These are phyloP conservation scores for Camelina hispida DNA, from an alignment of 345 rosid genomes.

Conservation along the genomic window DNA sequence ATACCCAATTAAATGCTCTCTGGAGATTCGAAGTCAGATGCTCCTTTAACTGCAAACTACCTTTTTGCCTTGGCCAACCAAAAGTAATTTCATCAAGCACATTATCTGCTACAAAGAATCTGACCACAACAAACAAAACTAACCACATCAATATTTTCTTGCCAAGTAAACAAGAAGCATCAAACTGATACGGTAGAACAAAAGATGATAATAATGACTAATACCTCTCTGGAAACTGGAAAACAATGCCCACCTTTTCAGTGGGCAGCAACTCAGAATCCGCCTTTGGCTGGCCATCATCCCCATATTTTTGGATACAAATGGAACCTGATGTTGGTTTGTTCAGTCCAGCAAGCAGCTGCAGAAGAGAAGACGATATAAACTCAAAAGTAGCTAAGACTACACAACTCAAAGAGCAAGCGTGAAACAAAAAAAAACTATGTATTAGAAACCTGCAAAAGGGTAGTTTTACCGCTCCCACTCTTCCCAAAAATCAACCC, in stretches of 20 bases:
- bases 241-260: conserved; percentile 88
- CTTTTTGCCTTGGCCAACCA: conserved; percentile 93
- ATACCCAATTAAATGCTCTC: conserved; percentile 85
- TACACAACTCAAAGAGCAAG: conserved; percentile 7
- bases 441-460: conserved; percentile 69
- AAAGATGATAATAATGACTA: neutral
- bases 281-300: conserved; percentile 57
- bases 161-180: neutral
- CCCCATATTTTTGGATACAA: conserved; percentile 64
- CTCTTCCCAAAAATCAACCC: conserved; percentile 96
- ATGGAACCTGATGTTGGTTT: conserved; percentile 91
- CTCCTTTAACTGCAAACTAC: conserved; percentile 64
- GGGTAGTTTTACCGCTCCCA: conserved; percentile 97
- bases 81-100: conserved; percentile 85
- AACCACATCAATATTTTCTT: conserved; percentile 6
- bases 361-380: conserved; percentile 21
- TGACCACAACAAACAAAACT: conserved; percentile 20
- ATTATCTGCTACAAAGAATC: conserved; percentile 89
- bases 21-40: conserved; percentile 72
- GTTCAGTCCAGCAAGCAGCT: conserved; percentile 93
- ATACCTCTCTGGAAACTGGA: conserved; percentile 97
- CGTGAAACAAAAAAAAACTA: neutral
- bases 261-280: conserved; percentile 56
- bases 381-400: conserved; percentile 17
- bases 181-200: conserved; percentile 23